Base-by-base conservation (phyloP, 768 basidiomycete species). In the Psilocybe subaeruginosa region DNA sequence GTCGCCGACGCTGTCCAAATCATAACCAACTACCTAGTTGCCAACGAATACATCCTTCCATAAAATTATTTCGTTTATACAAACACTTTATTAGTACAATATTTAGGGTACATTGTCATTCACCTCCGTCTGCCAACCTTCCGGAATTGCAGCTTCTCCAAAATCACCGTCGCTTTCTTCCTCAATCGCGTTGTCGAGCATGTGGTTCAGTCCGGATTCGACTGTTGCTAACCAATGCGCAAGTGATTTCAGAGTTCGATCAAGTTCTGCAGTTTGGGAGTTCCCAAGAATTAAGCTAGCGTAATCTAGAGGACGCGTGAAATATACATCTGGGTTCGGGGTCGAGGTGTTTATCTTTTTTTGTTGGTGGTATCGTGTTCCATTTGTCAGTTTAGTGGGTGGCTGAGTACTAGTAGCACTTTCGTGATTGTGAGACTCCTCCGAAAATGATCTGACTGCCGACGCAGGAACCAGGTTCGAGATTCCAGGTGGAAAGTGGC, bases 1-100 rank as follows among this genome's bases (percentile, higher is more conserved):
- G 90, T 99, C 35, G 79, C 82, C 23, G 86, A 89, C 58, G 89
- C 93, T 55, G 95, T 98, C 48, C 79, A 82, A 64, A 78, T 83
- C 56, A 94, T 99, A 72, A 82, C 85, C 33, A 81, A 87, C 61
- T 98, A 99, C 78, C 88, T 99, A 64, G 70, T 78, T 50, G 74
- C 80, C 65, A 82, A 94, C 65, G 82, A 82, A 54, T 89, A 82
- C 73, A 83, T 90, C 64, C 76, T 67, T 9, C 29, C 53, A 61
- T 70, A 58, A 61, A 47, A 47, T 53, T 11, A 31, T 47, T 16
- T 39, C 47, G 31, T 58, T 37, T 17, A 11, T 35, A 45, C 23
- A 16, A 19, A 33, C 16, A 47, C 17, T 7, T 49, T 49, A 23
- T 19, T 49, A 49, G 7, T 27, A 30, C 27, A 49, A 23, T 16